Evolutionary conservation across 352 stramenopile species (phyloP), one percentile per base, ranked within the genome.

Genomic region (Pythium oligandrum): DNA sequence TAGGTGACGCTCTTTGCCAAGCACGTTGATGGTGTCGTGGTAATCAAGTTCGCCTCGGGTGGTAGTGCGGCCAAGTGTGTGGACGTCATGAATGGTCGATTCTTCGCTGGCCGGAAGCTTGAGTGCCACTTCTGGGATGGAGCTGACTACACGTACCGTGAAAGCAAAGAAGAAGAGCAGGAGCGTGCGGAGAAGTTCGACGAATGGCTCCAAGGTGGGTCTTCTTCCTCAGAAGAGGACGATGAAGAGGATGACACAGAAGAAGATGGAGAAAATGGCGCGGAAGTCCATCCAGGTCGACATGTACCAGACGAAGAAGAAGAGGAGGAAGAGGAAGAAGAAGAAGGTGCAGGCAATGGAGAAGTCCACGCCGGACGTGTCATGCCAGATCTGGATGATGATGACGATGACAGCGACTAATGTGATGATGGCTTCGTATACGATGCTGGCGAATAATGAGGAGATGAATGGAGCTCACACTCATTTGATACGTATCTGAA

Each of bases 1-100:
- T 86, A 98, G 66, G 96, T 98, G 42, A 98, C 95, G n/a, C 68
- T 98, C 7, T 98, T 98, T 69, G 74, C 75, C 3, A 97, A 97
- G 55, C 90, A 96, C 68, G 68, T 70, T 30, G 75, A 96, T 8
- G 93, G 93, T 4, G 88, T 98, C 1, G 86, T 98, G 1, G 87
- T 98, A 48, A 77, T 98, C 56, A 98, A 98, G 65, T 98, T 97
- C 55, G 72, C 75, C 32, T 83, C 89, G 31, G 88, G 88, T 31
- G 83, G 85, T 17, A 87, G 78, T 40, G 88, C 90, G 8, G 82
- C 87, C 37, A 78, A 87, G 51, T 96, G 88, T 51, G 69, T 97
- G 9, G 86, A 96, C 44, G 58, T 90, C 26, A 95, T 96, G 80
- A 86, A 96, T 48, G 86, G 85, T 3, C 84, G 83, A 11, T 96